phyloP scores from a whole-genome alignment of 768 basidiomycete species.

The Mycena galericulata region DNA sequence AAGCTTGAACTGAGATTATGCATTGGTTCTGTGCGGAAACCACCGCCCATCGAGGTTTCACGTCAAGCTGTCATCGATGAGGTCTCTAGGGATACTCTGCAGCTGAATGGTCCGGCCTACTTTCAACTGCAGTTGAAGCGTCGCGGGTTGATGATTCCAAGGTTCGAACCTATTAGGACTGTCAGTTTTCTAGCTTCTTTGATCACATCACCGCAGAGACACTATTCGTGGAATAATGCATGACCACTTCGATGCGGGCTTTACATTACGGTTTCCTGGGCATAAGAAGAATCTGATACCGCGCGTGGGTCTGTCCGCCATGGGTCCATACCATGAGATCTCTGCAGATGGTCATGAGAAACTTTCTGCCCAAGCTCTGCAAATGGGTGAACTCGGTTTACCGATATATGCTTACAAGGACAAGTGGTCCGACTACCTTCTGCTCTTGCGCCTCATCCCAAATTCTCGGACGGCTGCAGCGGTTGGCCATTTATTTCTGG shows the following conservation, averaged over 20 bases:
- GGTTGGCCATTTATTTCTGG: slow-evolving; percentile 48
- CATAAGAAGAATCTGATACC: neutral
- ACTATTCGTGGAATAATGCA: neutral
- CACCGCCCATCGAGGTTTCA: neutral
- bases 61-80: slow-evolving; percentile 5
- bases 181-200: neutral
- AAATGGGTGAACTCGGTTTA: slow-evolving; percentile 45
- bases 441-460: slow-evolving; percentile 39
- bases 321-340: slow-evolving; percentile 36
- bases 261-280: neutral
- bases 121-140: neutral
- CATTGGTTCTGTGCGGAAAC: neutral
- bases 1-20: neutral
- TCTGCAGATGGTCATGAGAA: slow-evolving; percentile 47
- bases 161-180: neutral
- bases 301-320: neutral
- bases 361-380: slow-evolving; percentile 38
- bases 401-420: slow-evolving; percentile 34
- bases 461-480: slow-evolving; percentile 37
- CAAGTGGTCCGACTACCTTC: slow-evolving; percentile 36
- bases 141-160: neutral
- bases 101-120: neutral
- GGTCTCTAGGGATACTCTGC: neutral
- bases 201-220: neutral
- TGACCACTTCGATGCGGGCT: slow-evolving; percentile 8